Base-by-base conservation (phyloP, 2,329 filamentous ascomycete genomes). In the Clarireedia homoeocarpa region DNA sequence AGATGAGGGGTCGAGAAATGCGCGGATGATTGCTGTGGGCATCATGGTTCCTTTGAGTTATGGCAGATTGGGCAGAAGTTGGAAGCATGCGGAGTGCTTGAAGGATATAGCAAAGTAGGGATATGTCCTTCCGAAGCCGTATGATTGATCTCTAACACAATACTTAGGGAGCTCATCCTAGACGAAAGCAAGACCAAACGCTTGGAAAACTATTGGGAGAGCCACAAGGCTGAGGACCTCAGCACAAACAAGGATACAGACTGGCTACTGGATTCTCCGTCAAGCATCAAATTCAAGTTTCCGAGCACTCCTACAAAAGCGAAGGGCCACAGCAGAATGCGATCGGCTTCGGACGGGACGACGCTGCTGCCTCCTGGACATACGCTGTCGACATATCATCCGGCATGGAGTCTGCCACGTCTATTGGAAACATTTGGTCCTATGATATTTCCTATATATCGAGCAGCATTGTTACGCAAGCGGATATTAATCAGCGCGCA, bases 1-100 rank as follows among this genome's bases (percentile, higher is more conserved):
- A 49, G 84, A 86, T 14, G 88, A 89, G 63, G 83, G 82, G 52
- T 83, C 89, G 52, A 86, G 94, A 58, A 89, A 95, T 76, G 94
- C 94, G 50, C 83, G 88, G 64, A 96, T 99, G 84, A 84, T 96
- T 61, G 88, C 92, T 14, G 90, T 97, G 1, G 94, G 94, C 42
- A 82, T 92, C 27, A 75, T 99, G 63, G 91, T 97, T 1, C 89
- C 90, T 6, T 72, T 96, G 51, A 92, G 86, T 68, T 88, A 88
- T 67, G 92, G 92, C 24, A 81, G 91, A 54, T 75, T 97, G 23
- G 94, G 94, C 4, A 83, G 91, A 61, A 88, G 86, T 52, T 99
- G 94, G 94, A 82, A 86, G 63, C 91, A 96, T 73, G 91, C 90
- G 5, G 81, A 87, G 55, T 80, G 75, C 20, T 71, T 99, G 61